Evolutionary conservation across 75 land plant genomes (phyloP), one percentile per base, ranked within the genome.

Genomic region (Adiantum capillusveneris): DNA sequence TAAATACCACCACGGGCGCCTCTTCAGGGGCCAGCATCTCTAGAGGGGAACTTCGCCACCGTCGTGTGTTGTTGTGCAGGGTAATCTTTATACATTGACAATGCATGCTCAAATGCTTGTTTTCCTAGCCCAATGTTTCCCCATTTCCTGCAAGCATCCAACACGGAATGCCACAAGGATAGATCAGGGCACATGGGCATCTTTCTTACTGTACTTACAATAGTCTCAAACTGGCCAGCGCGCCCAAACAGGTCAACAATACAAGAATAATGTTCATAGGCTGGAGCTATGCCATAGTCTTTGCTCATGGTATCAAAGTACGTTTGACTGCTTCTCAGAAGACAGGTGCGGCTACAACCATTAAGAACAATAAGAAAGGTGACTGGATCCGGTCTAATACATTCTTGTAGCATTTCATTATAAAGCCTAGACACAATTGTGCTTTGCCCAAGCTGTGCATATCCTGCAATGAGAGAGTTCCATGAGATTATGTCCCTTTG

Each of bases 201-300:
- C 1, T 68, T 53, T 25, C 31, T 28, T 37, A 79, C 66, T 50
- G 75, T 55, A 31, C 44, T 7, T 56, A 72, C 60, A n/a, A 70
- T 76, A 25, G 73, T 73, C 44, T 67, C 50, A 25, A 76, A 53
- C 11, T 1, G 17, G 9, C 83, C 79, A 25, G 65, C 69, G 41
- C 66, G 64, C 7, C 67, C 68, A 44, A 82, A 63, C 17, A 78
- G 59, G 57, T 75, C 79, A 56, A 78, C 64, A 72, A 82, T 78
- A 62, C 78, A 78, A 57, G 53, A 37, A 45, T 75, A 82, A 44
- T 82, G 85, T 44, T 82, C 81, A 42, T 62, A 17, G 11, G 14
- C 12, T 25, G 79, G 82, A 45, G 25, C 57, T 14, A 83, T 0
- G 12, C 64, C 64, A 65, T 65, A 24, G 6, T 57, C 62, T 18